Evolutionary conservation across 129 eudicot genomes (phyloP), one percentile per base, ranked within the genome.

Genomic region (Ambrosia trifida): DNA sequence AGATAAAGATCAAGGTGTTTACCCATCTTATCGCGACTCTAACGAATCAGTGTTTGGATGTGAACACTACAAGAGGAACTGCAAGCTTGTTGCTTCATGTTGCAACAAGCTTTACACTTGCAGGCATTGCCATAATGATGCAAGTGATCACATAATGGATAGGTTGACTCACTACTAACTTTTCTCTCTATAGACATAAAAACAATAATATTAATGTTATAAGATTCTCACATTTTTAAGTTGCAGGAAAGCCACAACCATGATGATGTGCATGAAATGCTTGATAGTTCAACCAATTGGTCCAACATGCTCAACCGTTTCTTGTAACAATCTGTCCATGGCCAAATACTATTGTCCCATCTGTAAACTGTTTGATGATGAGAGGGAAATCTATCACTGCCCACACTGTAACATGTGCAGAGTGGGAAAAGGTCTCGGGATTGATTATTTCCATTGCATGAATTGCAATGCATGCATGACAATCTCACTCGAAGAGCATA

Each of bases 261-360:
- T 87, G 79, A 94, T 94, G 97, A 87, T 90, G 95, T 94, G 99
- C 86, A 90, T 94, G 99, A 85, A 85, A 50, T 94, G 99, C 78
- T 78, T 94, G 76, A 80, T 78, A 64, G 77, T 89, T 63, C 99
- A 94, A 76, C 93, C 93, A 52, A 76, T 94, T 60, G 85, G 85
- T 57, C 81, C 83, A 45, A 83, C 76, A 46, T 93, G 98, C 74
- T 66, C 86, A 75, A 93, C 84, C 8, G 73, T 70, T 49, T 78
- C 91, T 72, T 93, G 98, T 75, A 69, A 82, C 70, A 73, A 72
- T 53, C 85, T 80, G 43, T 82, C 96, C 24, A 94, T 94, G 97
- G 97, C 91, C 68, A 94, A 76, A 87, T 87, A 94, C 86, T 90
- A 80, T 75, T 94, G 99, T 72, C 65, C 53, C 53, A 87, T 87